Percentiles rank a stretch among this genome's conserved stretches.
phyloP scores from a whole-genome alignment of 2,329 filamentous ascomycete species.

The Trichoderma harzianum region DNA sequence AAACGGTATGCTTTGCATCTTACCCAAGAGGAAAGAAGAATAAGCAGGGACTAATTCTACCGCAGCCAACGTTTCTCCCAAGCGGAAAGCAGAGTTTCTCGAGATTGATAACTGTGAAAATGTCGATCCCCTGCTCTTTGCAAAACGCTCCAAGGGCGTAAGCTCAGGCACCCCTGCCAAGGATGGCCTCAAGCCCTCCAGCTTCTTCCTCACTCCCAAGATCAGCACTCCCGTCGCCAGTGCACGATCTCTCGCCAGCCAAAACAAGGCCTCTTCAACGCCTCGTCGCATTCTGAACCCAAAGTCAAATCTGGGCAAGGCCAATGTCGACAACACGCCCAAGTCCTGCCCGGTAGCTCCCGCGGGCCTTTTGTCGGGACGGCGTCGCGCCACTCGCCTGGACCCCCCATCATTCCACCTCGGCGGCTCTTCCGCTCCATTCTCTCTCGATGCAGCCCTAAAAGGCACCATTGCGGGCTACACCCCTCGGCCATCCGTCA shows the following conservation, averaged over 20 bases:
- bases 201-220: slow-evolving; percentile 43
- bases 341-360: slow-evolving; percentile 61
- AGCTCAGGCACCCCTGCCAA: slow-evolving; percentile 40
- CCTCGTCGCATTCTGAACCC: slow-evolving; percentile 48
- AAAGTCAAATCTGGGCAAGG: slow-evolving; percentile 48
- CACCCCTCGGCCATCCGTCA: slow-evolving; percentile 40
- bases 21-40: neutral
- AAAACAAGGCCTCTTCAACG: slow-evolving; percentile 32
- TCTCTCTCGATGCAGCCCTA: slow-evolving; percentile 81
- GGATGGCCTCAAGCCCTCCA: slow-evolving; percentile 47
- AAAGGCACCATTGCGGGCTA: slow-evolving; percentile 69
- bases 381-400: slow-evolving; percentile 64
- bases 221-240: slow-evolving; percentile 33
- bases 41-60: neutral
- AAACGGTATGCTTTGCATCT: slow-evolving; percentile 52
- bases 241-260: slow-evolving; percentile 31
- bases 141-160: slow-evolving; percentile 57
- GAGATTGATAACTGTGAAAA: slow-evolving; percentile 58
- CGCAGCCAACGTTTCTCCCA: slow-evolving; percentile 35
- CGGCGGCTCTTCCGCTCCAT: slow-evolving; percentile 55
- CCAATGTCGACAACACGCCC: slow-evolving; percentile 40
- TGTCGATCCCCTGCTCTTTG: slow-evolving; percentile 54
- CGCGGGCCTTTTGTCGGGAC: slow-evolving; percentile 68
- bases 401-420: slow-evolving; percentile 63
- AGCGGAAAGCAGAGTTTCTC: slow-evolving; percentile 57